phyloP scores from a whole-genome alignment of 148 eudicot species.

The Chenopodium formosanum region DNA sequence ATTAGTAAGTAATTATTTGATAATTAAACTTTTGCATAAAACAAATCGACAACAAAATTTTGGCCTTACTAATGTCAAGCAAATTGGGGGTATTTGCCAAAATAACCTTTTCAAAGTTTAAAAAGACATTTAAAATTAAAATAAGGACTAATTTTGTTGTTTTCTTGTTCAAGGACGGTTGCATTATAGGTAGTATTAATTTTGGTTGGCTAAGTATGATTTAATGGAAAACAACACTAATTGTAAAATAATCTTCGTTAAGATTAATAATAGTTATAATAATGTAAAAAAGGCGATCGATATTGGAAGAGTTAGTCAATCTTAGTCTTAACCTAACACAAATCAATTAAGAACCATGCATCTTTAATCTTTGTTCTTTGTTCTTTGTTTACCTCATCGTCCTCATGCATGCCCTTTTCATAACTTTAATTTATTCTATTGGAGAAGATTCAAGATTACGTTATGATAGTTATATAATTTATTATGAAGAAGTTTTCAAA shows the following conservation, averaged over 20 bases:
- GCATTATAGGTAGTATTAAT: background rate
- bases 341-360: background rate
- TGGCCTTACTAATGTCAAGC: background rate
- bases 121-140: constrained; percentile 4
- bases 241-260: background rate
- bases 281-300: background rate
- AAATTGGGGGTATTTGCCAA: constrained; percentile 16
- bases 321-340: constrained; percentile 1
- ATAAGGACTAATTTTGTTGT: background rate
- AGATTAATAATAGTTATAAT: background rate
- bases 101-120: constrained; percentile 14
- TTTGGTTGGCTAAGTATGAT: background rate
- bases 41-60: background rate
- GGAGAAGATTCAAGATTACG: too few species aligned
- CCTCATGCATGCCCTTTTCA: background rate
- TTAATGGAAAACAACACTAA: constrained; percentile 17
- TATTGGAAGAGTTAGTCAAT: constrained; percentile 17
- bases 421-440: background rate
- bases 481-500: too few species aligned
- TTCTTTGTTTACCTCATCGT: background rate
- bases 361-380: background rate
- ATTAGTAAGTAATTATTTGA: background rate
- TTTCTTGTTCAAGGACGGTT: constrained; percentile 3
- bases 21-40: background rate
- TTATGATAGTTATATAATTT: too few species aligned